These are phyloP conservation scores for Detonula confervacea DNA, from an alignment of 352 stramenopile genomes.

Conservation along the genomic window DNA sequence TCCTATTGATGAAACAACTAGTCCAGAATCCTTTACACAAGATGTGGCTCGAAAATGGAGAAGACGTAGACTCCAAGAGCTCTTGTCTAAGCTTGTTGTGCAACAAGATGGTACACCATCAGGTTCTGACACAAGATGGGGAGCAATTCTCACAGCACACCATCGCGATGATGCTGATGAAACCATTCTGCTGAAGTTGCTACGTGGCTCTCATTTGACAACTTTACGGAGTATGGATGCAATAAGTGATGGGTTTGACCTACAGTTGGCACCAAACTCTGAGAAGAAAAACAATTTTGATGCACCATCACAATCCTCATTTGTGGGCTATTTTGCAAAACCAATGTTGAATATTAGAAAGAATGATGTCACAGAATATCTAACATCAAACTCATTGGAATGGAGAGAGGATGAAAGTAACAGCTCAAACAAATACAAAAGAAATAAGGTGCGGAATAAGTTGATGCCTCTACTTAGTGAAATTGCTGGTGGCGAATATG, in stretches of 20 bases:
- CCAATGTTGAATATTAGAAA: slow-evolving; percentile 85
- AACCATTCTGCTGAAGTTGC: slow-evolving; percentile 87
- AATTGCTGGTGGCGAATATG: slow-evolving; percentile 61
- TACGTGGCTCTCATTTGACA: slow-evolving; percentile 86
- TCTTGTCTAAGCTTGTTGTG: slow-evolving; percentile 47
- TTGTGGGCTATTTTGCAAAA: slow-evolving; percentile 66
- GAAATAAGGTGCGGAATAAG: slow-evolving; percentile 86
- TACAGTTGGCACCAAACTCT: slow-evolving; percentile 8
- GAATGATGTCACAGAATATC: slow-evolving; percentile 76
- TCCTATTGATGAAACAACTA: slow-evolving; percentile 11
- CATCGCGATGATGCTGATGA: slow-evolving; percentile 88
- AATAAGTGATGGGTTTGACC: slow-evolving; percentile 50
- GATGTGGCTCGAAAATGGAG: slow-evolving; percentile 78
- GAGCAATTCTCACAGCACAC: slow-evolving; percentile 86
- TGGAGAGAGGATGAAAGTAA: slow-evolving; percentile 89
- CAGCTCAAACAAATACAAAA: slow-evolving; percentile 76
- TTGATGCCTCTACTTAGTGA: slow-evolving; percentile 82
- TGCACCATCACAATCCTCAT: slow-evolving; percentile 8
- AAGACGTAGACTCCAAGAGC: slow-evolving; percentile 44
- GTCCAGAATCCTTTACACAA: slow-evolving; percentile 71
- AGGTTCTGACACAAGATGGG: slow-evolving; percentile 37
- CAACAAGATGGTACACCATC: slow-evolving; percentile 3
- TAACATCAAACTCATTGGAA: slow-evolving; percentile 54
- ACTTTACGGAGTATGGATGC: slow-evolving; percentile 83
- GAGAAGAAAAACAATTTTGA: slow-evolving; percentile 20